Base-by-base conservation (phyloP, 2,329 filamentous ascomycete species). In the Camptophora hylomeconis region DNA sequence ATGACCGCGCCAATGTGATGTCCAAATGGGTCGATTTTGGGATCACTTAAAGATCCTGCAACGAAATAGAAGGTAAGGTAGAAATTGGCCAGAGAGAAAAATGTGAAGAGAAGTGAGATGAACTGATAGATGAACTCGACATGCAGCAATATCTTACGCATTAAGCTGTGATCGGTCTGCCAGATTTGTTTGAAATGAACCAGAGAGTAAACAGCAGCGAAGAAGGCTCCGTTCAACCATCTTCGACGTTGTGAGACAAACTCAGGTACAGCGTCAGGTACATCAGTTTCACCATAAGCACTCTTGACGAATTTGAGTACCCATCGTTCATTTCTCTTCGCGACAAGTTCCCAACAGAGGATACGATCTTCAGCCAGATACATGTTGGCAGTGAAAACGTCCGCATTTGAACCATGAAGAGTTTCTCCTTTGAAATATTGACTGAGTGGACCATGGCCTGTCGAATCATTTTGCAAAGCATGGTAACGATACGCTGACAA, bases 351-450 rank as follows among this genome's bases (percentile, higher is more conserved):
- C 66, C 93, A 98, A 57, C 89, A 98, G 19, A 98, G 74, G 51
- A 98, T 98, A 65, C 89, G 82, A 68, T 98, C 89, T 52, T 98
- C 89, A 32, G 89, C 89, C 34, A 98, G 71, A 51, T 95, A 98
- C 89, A 98, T 98, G 57, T 98, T 98, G 19, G 89, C 86, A 0
- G 87, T 94, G 50, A 95, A 95, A 3, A 95, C 84, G 52, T 94
- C 87, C 7, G 92, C 89, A 51, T 94, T 83, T 45, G 92, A 81
- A 9, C 89, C 89, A 48, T 95, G 89, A 15, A 98, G 63, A 1
- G 87, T 95, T 56, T 98, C 89, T 41, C 92, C 92, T 63, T 95
- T 95, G 72, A 98, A 98, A 53, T 98, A 98, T 57, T 95, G 89
- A 50, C 86, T 93, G 27, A 98, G 62, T 0, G 89, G 89, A 0